phyloP scores from a whole-genome alignment of 257 asterid genomes.

The Prunella vulgaris region DNA sequence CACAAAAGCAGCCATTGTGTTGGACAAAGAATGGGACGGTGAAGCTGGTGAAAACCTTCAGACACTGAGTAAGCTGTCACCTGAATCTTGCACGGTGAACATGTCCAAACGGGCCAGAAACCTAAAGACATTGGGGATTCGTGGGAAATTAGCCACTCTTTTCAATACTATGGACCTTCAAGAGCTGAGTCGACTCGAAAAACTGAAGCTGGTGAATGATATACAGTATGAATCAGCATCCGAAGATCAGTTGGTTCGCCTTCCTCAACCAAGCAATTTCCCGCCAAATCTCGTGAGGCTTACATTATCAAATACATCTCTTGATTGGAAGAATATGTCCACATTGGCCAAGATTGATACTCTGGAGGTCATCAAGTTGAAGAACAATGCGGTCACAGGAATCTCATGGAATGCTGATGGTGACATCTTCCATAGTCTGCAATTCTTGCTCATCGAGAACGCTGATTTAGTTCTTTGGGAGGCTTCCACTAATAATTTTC shows the following conservation, averaged over 20 bases:
- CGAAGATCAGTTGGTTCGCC: neutral
- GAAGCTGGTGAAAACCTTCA: conserved; percentile 27
- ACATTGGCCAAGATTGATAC: conserved; percentile 25
- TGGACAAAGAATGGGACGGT: neutral
- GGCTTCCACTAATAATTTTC: conserved; percentile 27
- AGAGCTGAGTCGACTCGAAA: conserved; percentile 22
- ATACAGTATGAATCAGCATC: neutral
- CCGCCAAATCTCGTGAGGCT: conserved; percentile 29
- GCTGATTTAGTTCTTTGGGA: conserved; percentile 35
- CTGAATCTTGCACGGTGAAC: conserved; percentile 28
- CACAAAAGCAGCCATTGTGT: conserved; percentile 33
- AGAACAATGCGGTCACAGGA: conserved; percentile 39
- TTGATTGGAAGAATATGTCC: conserved; percentile 34
- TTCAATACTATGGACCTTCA: neutral
- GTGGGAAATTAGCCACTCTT: conserved; percentile 23
- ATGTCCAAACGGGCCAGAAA: conserved; percentile 19
- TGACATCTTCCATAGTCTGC: conserved; percentile 21
- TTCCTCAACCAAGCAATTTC: conserved; percentile 26
- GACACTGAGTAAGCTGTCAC: conserved; percentile 29
- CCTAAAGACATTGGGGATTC: conserved; percentile 31
- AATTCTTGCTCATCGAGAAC: conserved; percentile 25
- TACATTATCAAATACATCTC: conserved; percentile 26
- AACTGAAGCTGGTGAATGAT: conserved; percentile 40
- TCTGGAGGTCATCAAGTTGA: conserved; percentile 43
- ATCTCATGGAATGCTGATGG: conserved; percentile 18